Percentiles rank a stretch among this genome's conserved stretches.
phyloP scores from a whole-genome alignment of 2,329 filamentous ascomycete genomes.

The Penicillium brasilianum region DNA sequence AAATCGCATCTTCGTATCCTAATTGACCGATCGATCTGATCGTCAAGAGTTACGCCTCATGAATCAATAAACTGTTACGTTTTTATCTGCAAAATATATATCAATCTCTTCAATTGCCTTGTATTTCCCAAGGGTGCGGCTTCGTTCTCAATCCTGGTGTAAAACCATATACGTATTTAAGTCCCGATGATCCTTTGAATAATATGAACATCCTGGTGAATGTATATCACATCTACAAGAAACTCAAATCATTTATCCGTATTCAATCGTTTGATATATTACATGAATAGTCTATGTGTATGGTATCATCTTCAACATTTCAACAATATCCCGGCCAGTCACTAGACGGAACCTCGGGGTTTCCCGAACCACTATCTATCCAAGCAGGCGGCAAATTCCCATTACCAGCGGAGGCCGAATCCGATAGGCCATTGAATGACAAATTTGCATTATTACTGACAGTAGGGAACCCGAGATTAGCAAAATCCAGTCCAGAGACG shows the following conservation, averaged over 20 bases:
- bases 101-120: neutral
- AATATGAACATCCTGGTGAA: neutral
- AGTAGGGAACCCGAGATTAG: slow-evolving; percentile 30
- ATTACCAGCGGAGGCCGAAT: neutral
- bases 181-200: too few species aligned
- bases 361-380: slow-evolving; percentile 11
- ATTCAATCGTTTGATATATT: neutral
- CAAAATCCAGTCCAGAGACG: slow-evolving; percentile 42
- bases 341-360: slow-evolving; percentile 3
- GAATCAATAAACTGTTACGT: slow-evolving; percentile 40
- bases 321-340: slow-evolving; percentile 20
- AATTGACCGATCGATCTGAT: slow-evolving; percentile 35
- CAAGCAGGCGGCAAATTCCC: slow-evolving; percentile 14
- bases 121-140: too few species aligned
- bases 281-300: neutral
- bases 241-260: neutral
- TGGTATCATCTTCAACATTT: neutral
- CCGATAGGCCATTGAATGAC: slow-evolving; percentile 6
- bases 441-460: neutral
- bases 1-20: slow-evolving; percentile 37
- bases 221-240: neutral
- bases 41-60: slow-evolving; percentile 45
- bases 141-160: too few species aligned
- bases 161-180: too few species aligned
- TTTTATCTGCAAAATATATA: slow-evolving; percentile 9